phyloP scores from a whole-genome alignment of 345 rosid genomes.

The Chamaenerion angustifolium region DNA sequence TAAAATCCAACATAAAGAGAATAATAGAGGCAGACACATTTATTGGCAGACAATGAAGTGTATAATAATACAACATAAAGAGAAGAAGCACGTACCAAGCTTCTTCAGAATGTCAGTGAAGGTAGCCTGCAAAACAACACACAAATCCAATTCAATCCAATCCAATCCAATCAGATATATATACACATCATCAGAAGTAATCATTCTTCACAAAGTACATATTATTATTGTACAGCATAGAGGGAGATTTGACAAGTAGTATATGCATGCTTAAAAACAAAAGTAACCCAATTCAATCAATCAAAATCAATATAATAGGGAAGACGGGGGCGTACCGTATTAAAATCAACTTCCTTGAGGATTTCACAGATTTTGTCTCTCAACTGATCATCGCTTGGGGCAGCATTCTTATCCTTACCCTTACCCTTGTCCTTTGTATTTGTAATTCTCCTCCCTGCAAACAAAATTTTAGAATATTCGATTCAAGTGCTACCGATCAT shows the following conservation, averaged over 20 bases:
- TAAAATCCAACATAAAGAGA: too few species aligned
- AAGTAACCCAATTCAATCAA: background rate
- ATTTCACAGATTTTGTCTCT: constrained; percentile 58
- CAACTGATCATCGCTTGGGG: constrained; percentile 46
- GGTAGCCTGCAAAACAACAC: constrained; percentile 67
- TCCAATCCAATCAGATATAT: too few species aligned
- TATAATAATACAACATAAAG: background rate
- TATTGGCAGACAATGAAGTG: too few species aligned
- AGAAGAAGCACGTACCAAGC: constrained; percentile 42
- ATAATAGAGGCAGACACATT: too few species aligned
- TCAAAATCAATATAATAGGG: too few species aligned
- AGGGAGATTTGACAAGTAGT: background rate
- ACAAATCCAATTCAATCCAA: too few species aligned
- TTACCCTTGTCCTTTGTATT: constrained; percentile 54
- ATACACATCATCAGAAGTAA: too few species aligned
- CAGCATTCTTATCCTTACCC: constrained; percentile 24
- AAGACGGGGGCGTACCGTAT: constrained; percentile 38
- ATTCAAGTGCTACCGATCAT: background rate
- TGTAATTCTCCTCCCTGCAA: constrained; percentile 39
- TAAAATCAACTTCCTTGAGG: constrained; percentile 78
- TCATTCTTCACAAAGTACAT: constrained; percentile 6
- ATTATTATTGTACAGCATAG: too few species aligned
- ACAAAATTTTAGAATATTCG: constrained; percentile 1
- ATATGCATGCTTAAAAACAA: background rate
- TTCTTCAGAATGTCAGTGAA: constrained; percentile 74